Percentiles rank a stretch among this genome's conserved stretches.
Evolutionary conservation across 805 yeast genomes (phyloP).

Genomic region (Candida sakaeoensis): DNA sequence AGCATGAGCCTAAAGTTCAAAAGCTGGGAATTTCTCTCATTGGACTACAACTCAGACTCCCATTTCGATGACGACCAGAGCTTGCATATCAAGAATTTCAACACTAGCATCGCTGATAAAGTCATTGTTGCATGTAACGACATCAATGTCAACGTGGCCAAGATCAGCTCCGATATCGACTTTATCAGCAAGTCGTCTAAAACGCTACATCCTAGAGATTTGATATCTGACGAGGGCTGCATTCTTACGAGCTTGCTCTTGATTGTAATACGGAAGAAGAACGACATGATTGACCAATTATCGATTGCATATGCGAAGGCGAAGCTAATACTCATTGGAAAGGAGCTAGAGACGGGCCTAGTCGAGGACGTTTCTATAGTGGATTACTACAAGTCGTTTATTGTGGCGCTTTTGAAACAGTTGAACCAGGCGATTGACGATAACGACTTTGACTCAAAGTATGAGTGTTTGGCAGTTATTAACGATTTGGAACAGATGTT

Average conservation of each 20-base stretch:
- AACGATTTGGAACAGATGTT: conserved; percentile 74
- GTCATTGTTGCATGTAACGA: conserved; percentile 51
- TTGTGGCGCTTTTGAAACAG: conserved; percentile 54
- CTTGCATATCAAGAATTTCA: conserved; percentile 32
- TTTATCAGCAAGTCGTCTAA: conserved; percentile 42
- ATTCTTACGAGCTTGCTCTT: conserved; percentile 42
- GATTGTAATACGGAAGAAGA: conserved; percentile 47
- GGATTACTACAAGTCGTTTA: conserved; percentile 52
- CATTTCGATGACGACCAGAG: conserved; percentile 27
- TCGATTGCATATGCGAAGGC: conserved; percentile 63
- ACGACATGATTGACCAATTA: conserved; percentile 48
- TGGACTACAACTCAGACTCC: conserved; percentile 44
- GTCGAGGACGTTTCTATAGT: conserved; percentile 25
- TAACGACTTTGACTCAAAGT: conserved; percentile 54
- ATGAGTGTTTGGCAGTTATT: conserved; percentile 65
- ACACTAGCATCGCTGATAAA: conserved; percentile 50
- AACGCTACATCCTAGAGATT: conserved; percentile 41
- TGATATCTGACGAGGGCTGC: conserved; percentile 52
- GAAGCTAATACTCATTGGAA: conserved; percentile 60
- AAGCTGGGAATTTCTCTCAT: conserved; percentile 54
- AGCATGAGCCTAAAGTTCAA: conserved; percentile 43
- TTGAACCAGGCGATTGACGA: conserved; percentile 50
- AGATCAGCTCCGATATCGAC: conserved; percentile 45
- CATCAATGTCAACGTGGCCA: conserved; percentile 37
- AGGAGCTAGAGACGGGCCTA: conserved; percentile 45